Conservation (phyloP, 1,284 basidiomycete genomes). For the Ustilago cynodontis region DNA sequence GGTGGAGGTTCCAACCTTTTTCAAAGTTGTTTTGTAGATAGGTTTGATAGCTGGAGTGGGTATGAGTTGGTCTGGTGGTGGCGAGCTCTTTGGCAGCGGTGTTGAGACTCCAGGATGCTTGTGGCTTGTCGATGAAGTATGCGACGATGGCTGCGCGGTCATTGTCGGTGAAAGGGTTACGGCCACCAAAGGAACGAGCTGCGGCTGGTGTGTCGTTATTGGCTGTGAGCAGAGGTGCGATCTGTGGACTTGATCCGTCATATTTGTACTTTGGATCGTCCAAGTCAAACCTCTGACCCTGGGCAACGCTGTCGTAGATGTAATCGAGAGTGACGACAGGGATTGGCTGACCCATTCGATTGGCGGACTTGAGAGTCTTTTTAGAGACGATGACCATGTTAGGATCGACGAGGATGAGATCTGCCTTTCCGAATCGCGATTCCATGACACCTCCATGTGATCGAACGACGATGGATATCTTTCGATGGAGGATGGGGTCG, state of each 20-base stretch:
- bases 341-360: constrained; percentile 38
- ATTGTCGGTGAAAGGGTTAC: constrained; percentile 37
- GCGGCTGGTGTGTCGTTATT: not conserved
- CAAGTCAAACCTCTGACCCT: constrained; percentile 19
- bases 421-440: constrained; percentile 31
- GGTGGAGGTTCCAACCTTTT: constrained; percentile 37
- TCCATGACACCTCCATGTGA: constrained; percentile 38
- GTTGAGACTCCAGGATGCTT: constrained; percentile 50
- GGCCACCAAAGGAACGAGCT: constrained; percentile 20
- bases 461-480: constrained; percentile 29
- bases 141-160: constrained; percentile 42
- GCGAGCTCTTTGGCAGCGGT: constrained; percentile 45
- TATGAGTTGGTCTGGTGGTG: constrained; percentile 33
- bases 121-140: constrained; percentile 34
- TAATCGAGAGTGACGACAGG: constrained; percentile 42
- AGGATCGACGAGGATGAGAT: constrained; percentile 40
- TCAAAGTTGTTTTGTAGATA: constrained; percentile 52
- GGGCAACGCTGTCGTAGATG: constrained; percentile 24
- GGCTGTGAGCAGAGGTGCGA: constrained; percentile 4
- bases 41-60: constrained; percentile 50
- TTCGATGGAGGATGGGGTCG: not conserved
- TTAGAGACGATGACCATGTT: not conserved
- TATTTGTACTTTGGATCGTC: constrained; percentile 39
- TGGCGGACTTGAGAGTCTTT: constrained; percentile 19
- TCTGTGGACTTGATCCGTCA: constrained; percentile 1